These are phyloP conservation scores for Dioszegia crocea DNA, from an alignment of 768 basidiomycete species.

Conservation along the genomic window DNA sequence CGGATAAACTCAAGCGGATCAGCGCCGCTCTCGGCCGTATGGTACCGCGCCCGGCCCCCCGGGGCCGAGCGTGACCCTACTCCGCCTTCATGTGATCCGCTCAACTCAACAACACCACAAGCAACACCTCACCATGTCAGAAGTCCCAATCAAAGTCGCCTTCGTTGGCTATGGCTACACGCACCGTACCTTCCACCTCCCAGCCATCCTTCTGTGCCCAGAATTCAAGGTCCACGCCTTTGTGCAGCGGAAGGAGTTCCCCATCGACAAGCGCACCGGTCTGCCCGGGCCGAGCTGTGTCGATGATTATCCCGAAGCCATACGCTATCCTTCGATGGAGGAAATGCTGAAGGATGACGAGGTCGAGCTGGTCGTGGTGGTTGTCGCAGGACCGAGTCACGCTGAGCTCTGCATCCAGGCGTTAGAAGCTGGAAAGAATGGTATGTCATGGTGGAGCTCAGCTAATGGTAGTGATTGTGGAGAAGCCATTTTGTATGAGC, in stretches of 20 bases:
- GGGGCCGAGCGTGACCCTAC: no score
- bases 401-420: constrained; percentile 10
- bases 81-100: no score
- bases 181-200: constrained; percentile 72
- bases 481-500: constrained; percentile 21
- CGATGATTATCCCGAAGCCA: constrained; percentile 13
- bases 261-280: background rate
- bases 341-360: constrained; percentile 14
- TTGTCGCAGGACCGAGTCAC: constrained; percentile 3
- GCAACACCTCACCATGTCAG: background rate
- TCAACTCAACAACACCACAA: background rate
- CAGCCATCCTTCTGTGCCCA: constrained; percentile 56
- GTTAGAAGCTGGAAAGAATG: constrained; percentile 17
- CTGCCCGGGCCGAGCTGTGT: background rate
- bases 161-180: constrained; percentile 70
- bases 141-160: constrained; percentile 58
- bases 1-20: no score
- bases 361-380: constrained; percentile 19
- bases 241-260: constrained; percentile 6
- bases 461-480: constrained; percentile 27
- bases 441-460: background rate
- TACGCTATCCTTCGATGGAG: constrained; percentile 6
- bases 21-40: no score
- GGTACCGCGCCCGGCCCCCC: no score
- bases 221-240: constrained; percentile 1